phyloP scores from a whole-genome alignment of 1,139 yeast genomes.

The Saccharomyces hybrid region DNA sequence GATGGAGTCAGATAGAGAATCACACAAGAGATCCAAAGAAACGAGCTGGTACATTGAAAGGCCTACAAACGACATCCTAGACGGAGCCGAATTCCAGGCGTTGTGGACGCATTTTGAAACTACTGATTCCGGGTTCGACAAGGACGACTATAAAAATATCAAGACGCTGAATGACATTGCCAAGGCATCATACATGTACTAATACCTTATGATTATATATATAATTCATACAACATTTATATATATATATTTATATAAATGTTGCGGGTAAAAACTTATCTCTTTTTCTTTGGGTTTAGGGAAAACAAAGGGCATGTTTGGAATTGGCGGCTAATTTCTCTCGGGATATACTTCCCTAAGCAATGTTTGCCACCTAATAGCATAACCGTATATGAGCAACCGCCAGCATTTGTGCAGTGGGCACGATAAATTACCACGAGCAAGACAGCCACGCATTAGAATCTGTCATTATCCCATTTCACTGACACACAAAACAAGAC shows the following conservation, averaged over 20 bases:
- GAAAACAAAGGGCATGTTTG: background rate
- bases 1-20: slow-evolving; percentile 31
- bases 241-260: background rate
- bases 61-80: slow-evolving; percentile 15
- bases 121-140: slow-evolving; percentile 12
- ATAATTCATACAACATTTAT: background rate
- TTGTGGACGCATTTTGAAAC: slow-evolving; percentile 17
- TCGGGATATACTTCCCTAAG: background rate
- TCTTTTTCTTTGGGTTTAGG: background rate
- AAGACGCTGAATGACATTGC: slow-evolving; percentile 18
- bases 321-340: background rate
- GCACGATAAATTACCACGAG: no score
- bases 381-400: background rate
- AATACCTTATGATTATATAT: background rate
- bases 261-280: background rate
- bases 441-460: background rate
- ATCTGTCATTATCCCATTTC: background rate
- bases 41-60: slow-evolving; percentile 28
- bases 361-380: background rate
- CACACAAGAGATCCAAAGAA: slow-evolving; percentile 31
- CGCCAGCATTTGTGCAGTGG: background rate
- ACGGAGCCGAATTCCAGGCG: slow-evolving; percentile 18
- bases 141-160: slow-evolving; percentile 18
- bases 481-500: background rate
- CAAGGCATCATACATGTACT: slow-evolving; percentile 4